Base-by-base conservation (phyloP, 805 yeast genomes). In the Saturnispora serradocipensis region DNA sequence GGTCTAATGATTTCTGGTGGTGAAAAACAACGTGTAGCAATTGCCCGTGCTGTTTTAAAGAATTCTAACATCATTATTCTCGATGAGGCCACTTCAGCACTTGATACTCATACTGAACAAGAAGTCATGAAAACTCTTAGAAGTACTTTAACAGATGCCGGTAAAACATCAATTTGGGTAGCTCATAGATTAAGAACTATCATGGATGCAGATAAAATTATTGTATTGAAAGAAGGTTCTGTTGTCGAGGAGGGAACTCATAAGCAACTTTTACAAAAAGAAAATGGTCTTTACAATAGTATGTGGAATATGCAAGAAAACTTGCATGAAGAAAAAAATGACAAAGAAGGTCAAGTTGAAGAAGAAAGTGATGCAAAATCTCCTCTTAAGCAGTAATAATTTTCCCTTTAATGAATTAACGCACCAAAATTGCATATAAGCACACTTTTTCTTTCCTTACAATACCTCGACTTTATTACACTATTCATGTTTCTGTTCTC, bases 1-100 rank as follows among this genome's bases (percentile, higher is more conserved):
- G 99, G 99, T n/a, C 76, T 93, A 77, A 93, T 93, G 99, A 90
- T 93, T 45, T 88, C 97, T 25, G 99, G 99, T n/a, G 99, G 99
- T 54, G 99, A 93, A 66, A 90, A 93, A 65, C 99, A 93, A 68
- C 73, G 99, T 56, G 72, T 93, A 43, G 98, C 99, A 0, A 88
- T 93, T 57, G 93, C 97, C 0, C 76, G 99, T 56, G 78, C 93
- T n/a, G 67, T 93, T 43, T 69, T 93, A 58, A 93, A 93, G 67
- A 75, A 80, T 56, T 81, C 97, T 0, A 91, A 93, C 27, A 88
- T 93, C 46, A 86, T 95, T 51, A 91, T 93, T 66, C 90, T 93
- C 59, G 99, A 93, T 63, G 99, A 93, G 63, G 98, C 99, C 2
- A 88, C 99, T 0, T 84, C 95, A 46, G 98, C 99, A 0, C 73